Evolutionary conservation across 2,329 filamentous ascomycete species (phyloP), one percentile per base, ranked within the genome.

Genomic region (Calonectria fujianensis): DNA sequence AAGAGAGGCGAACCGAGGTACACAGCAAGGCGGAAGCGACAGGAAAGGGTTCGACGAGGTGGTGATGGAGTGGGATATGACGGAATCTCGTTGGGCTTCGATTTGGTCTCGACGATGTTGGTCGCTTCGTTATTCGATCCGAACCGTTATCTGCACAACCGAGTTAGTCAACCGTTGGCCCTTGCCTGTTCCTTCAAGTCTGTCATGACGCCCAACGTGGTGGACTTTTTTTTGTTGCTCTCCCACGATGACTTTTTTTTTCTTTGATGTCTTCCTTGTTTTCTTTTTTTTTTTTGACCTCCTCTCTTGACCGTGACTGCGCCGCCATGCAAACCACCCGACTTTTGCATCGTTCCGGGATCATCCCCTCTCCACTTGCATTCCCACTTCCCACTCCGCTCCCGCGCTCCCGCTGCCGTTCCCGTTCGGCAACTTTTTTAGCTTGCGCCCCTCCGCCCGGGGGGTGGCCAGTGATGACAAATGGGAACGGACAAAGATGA

Each of bases 361-460:
- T 72, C 64, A 64, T 72, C 70, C 70, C 64, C 69, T 68, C 52
- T 45, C 70, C 70, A 72, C 68, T 64, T 64, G 37, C 35, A 64
- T 64, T 69, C 52, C 50, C 68, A 64, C 70, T 59, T 72, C 59
- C 59, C 48, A 69, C 69, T 72, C 70, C 70, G 70, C 69, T 72
- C 70, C 70, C 70, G 70, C 64, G 70, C 54, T 72, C 64, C 70
- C 70, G 70, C 70, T 64, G 64, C 70, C 70, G 64, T 72, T 69
- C 64, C 70, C 64, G 70, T 72, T 61, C 70, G 70, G 64, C 70
- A 68, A 64, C 54, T 69, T 73, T 69, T 72, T 64, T 73, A 73
- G 70, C 70, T 69, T 72, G 54, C 70, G 54, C 70, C 70, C 70
- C 70, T 68, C 52, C 59, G 66, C 27, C 64, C 32, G 70, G 70